Evolutionary conservation across 2,329 filamentous ascomycete species (phyloP).

Genomic region (Coniochaeta ligniaria): DNA sequence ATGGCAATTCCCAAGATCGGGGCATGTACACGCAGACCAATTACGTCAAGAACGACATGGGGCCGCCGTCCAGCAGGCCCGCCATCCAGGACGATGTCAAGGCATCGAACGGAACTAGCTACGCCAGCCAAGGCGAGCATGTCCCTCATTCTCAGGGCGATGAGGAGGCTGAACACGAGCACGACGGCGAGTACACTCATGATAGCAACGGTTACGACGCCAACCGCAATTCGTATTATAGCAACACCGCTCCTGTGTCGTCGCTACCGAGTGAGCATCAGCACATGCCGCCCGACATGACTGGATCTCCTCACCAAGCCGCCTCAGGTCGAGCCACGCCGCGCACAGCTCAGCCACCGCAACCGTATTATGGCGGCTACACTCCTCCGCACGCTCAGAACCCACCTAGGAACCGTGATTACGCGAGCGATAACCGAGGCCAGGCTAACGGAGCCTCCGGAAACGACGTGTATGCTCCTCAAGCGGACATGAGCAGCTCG

Average conservation of each 20-base stretch:
- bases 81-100: slow-evolving; percentile 56
- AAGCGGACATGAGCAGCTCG: slow-evolving; percentile 49
- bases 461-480: slow-evolving; percentile 64
- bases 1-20: slow-evolving; percentile 51
- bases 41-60: slow-evolving; percentile 86
- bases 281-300: slow-evolving; percentile 76
- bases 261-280: slow-evolving; percentile 64
- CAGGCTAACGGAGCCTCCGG: slow-evolving; percentile 57
- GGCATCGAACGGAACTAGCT: slow-evolving; percentile 59
- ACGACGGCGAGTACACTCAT: slow-evolving; percentile 81
- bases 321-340: slow-evolving; percentile 81
- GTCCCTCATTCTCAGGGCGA: slow-evolving; percentile 48
- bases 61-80: slow-evolving; percentile 62
- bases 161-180: slow-evolving; percentile 64
- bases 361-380: slow-evolving; percentile 75
- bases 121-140: slow-evolving; percentile 43
- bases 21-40: slow-evolving; percentile 60
- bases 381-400: slow-evolving; percentile 67
- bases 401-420: slow-evolving; percentile 68
- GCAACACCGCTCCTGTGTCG: slow-evolving; percentile 58
- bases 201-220: slow-evolving; percentile 68
- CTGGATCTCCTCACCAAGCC: slow-evolving; percentile 75
- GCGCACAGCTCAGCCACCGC: slow-evolving; percentile 64
- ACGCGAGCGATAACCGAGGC: slow-evolving; percentile 67
- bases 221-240: slow-evolving; percentile 69